Evolutionary conservation across 2,329 filamentous ascomycete species (phyloP).

Genomic region (Pseudogymnoascus sp.): DNA sequence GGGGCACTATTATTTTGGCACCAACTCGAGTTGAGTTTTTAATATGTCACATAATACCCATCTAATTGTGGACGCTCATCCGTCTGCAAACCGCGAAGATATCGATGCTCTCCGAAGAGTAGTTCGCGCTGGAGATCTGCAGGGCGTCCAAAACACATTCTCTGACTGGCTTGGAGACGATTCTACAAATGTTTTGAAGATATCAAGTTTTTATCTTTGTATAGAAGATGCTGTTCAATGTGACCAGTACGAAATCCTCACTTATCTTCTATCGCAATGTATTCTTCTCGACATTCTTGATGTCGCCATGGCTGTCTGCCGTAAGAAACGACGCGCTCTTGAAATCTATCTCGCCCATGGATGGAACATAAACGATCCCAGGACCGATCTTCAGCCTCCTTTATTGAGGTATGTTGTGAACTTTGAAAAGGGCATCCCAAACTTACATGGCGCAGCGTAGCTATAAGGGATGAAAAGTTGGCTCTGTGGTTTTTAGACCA

Average conservation of each 20-base stretch:
- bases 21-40: neutral
- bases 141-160: neutral
- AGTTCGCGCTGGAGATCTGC: neutral
- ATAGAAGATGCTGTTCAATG: neutral
- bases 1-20: neutral
- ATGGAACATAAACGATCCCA: neutral
- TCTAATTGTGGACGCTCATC: neutral
- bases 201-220: neutral
- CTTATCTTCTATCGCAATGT: neutral
- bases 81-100: neutral
- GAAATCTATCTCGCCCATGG: neutral
- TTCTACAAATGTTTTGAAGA: neutral
- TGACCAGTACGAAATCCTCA: too few species aligned
- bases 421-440: neutral
- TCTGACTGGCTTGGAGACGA: neutral
- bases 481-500: neutral
- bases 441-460: neutral
- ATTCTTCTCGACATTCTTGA: neutral
- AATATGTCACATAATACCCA: neutral
- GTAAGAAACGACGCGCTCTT: neutral
- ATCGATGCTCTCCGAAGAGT: neutral
- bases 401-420: neutral
- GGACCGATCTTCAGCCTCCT: neutral
- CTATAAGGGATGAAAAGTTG: neutral
- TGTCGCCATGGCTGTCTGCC: too few species aligned